These are phyloP conservation scores for Cercophora scortea DNA, from an alignment of 495 filamentous ascomycete species.

Conservation along the genomic window DNA sequence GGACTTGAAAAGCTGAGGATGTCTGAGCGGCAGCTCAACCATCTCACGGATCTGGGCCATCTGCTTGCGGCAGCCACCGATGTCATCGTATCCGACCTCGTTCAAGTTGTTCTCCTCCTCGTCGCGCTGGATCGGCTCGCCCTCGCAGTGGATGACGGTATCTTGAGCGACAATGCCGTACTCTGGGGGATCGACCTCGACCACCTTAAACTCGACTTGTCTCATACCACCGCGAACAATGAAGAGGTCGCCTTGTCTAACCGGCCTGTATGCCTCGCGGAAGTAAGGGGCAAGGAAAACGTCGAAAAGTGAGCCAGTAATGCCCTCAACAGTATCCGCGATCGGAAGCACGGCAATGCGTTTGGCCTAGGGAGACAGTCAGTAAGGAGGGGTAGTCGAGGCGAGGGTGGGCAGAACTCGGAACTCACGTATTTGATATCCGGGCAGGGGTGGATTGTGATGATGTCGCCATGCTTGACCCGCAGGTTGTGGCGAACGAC, in stretches of 20 bases:
- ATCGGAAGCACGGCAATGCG: slow-evolving; percentile 98
- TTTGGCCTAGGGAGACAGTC: slow-evolving; percentile 61
- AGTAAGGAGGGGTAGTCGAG: neutral
- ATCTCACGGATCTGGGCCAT: slow-evolving; percentile 99
- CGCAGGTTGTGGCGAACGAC: slow-evolving; percentile 96
- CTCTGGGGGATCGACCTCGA: slow-evolving; percentile 96
- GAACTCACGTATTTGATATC: slow-evolving; percentile 97
- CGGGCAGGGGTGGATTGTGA: slow-evolving; percentile 98
- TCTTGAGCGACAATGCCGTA: slow-evolving; percentile 98
- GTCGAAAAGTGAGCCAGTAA: slow-evolving; percentile 96
- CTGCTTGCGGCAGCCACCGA: slow-evolving; percentile 98
- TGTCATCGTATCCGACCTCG: slow-evolving; percentile 98
- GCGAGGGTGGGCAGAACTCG: neutral
- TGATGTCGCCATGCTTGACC: slow-evolving; percentile 95
- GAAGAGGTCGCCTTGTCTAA: slow-evolving; percentile 94
- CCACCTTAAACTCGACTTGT: slow-evolving; percentile 98
- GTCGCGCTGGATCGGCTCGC: slow-evolving; percentile 95
- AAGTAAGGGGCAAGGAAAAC: slow-evolving; percentile 99
- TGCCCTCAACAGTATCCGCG: slow-evolving; percentile 93
- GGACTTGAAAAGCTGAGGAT: slow-evolving; percentile 98
- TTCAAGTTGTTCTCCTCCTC: slow-evolving; percentile 99
- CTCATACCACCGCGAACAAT: slow-evolving; percentile 96
- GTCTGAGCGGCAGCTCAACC: slow-evolving; percentile 91
- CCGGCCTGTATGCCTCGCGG: slow-evolving; percentile 95
- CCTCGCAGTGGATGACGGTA: slow-evolving; percentile 97